Evolutionary conservation across 306 rosid genomes (phyloP), one percentile per base, ranked within the genome.

Genomic region (Alnus glutinosa): DNA sequence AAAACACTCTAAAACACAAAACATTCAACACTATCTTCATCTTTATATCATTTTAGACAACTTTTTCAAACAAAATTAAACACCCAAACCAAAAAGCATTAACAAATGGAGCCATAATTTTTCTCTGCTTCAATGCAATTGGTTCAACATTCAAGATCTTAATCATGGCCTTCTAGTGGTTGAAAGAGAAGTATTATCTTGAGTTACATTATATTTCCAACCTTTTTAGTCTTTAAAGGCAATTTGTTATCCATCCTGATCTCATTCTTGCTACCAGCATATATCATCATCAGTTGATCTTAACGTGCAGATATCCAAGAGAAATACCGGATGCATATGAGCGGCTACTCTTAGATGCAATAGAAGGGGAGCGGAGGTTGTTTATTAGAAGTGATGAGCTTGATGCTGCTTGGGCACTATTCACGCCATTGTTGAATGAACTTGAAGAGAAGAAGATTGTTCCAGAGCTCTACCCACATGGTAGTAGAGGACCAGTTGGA

Each of bases 311-410:
- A 90, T 95, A 91, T 85, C 85, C 89, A 48, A 88, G 78, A 42
- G 99, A 93, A 87, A 91, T 93, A 70, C 99, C 98, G 16, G 99
- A 95, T 85, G 97, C 99, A 64, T 92, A 95, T 51, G 99, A 95
- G 86, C 88, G 99, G 82, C 87, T 95, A 57, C 94, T 93, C 48
- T 86, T 93, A 58, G 99, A 95, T 83, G 98, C 99, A 1, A 87
- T 95, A 34, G 99, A 91, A 89, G 99, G 98, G 12, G 98, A 95
- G 83, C 77, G 97, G 48, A 89, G 98, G 75, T 59, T 95, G 80
- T 92, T 95, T 88, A 95, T 95, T 47, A 92, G 98, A 86, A 95
- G 98, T 19, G 98, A 95, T 75, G 98, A 95, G 86, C 97, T 95
- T 4, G 93, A 90, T 83, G 98, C 98, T 36, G 98, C 99, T 49